Conservation (phyloP, 2,329 filamentous ascomycete species). For the Aspergillus sp. region DNA sequence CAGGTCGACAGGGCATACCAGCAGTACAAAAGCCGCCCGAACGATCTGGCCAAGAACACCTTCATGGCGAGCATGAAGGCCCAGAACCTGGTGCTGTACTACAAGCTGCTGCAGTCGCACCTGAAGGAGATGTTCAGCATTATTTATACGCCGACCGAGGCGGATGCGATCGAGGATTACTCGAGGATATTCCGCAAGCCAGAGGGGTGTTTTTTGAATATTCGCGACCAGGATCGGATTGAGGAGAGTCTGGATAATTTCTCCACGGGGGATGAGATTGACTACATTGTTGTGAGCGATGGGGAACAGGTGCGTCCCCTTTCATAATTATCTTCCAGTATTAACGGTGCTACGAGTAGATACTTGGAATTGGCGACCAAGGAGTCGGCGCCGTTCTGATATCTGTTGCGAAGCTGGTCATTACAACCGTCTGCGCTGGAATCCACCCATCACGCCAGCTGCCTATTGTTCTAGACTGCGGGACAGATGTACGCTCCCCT, state of each 20-base stretch:
- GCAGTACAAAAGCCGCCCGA: constrained; percentile 65
- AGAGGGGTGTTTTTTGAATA: constrained; percentile 78
- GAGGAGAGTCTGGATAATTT: constrained; percentile 67
- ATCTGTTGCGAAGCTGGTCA: constrained; percentile 76
- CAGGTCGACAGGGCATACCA: constrained; percentile 76
- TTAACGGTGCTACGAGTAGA: constrained; percentile 54
- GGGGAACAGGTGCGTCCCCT: constrained; percentile 55
- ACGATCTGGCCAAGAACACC: constrained; percentile 78
- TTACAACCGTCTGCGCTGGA: constrained; percentile 84
- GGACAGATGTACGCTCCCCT: constrained; percentile 61
- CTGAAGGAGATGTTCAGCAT: constrained; percentile 14
- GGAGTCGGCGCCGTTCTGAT: constrained; percentile 83
- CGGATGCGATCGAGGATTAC: constrained; percentile 83
- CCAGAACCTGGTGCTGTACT: constrained; percentile 83
- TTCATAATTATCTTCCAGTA: too few relatives aligned
- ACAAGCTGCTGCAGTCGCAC: constrained; percentile 41
- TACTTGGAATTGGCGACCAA: constrained; percentile 86
- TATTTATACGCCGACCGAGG: constrained; percentile 72
- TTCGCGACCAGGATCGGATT: constrained; percentile 66
- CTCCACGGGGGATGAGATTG: constrained; percentile 71
- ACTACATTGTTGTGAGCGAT: constrained; percentile 86
- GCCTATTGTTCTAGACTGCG: constrained; percentile 81
- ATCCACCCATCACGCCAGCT: constrained; percentile 77
- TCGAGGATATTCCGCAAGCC: constrained; percentile 74
- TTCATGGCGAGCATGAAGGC: constrained; percentile 83